Evolutionary conservation across 768 basidiomycete genomes (phyloP).

Genomic region (Psilocybe cubensis): DNA sequence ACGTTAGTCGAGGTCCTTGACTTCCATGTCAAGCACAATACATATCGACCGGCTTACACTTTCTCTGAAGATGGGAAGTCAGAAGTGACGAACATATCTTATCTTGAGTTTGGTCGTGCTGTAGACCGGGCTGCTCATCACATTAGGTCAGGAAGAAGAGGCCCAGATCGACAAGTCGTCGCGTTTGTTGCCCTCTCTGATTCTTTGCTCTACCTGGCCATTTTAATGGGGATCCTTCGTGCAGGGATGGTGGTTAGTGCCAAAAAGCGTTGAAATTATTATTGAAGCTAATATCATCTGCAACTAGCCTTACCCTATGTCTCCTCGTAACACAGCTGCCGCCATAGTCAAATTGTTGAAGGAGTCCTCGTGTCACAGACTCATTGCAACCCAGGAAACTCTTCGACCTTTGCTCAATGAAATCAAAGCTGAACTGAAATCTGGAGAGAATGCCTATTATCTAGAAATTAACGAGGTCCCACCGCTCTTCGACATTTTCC

Average conservation of each 20-base stretch:
- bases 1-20: conserved; percentile 32
- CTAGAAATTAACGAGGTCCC: conserved; percentile 37
- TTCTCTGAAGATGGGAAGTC: conserved; percentile 26
- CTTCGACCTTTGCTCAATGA: conserved; percentile 31
- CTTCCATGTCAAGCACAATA: conserved; percentile 36
- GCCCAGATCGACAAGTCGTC: conserved; percentile 32
- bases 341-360: conserved; percentile 39
- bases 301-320: conserved; percentile 45
- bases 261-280: neutral
- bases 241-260: conserved; percentile 38
- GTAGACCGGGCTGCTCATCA: conserved; percentile 43
- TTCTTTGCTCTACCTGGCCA: conserved; percentile 42
- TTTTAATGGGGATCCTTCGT: conserved; percentile 39
- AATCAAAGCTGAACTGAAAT: conserved; percentile 22
- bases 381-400: conserved; percentile 36
- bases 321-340: conserved; percentile 37
- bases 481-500: conserved; percentile 34
- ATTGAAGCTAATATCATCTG: neutral
- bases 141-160: conserved; percentile 28
- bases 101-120: conserved; percentile 48
- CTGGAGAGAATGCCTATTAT: conserved; percentile 16
- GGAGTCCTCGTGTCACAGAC: conserved; percentile 37
- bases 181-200: conserved; percentile 38
- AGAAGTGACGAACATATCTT: conserved; percentile 31
- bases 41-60: conserved; percentile 29